phyloP scores from a whole-genome alignment of 371 early-diverging fungal genomes.

The Rhizomucor miehei region DNA sequence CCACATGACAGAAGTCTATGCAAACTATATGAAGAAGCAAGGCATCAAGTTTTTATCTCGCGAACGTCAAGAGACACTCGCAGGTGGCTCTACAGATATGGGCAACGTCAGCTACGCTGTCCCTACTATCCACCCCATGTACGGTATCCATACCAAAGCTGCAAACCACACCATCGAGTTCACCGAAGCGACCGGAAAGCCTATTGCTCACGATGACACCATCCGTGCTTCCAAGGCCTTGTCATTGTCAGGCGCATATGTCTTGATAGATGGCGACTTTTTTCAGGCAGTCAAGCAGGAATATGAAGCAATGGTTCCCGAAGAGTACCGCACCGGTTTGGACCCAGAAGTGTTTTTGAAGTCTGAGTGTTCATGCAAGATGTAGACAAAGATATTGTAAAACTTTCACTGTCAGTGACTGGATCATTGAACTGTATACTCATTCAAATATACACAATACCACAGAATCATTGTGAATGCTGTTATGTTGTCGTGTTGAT shows the following conservation, averaged over 20 bases:
- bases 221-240: constrained; percentile 14
- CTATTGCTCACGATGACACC: constrained; percentile 58
- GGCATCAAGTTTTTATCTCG: constrained; percentile 41
- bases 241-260: constrained; percentile 1
- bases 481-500: too few species aligned
- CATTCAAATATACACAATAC: too few species aligned
- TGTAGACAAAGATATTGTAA: too few species aligned
- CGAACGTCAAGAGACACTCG: constrained; percentile 32
- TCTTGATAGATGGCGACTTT: not conserved
- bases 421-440: too few species aligned
- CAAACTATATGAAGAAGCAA: constrained; percentile 47
- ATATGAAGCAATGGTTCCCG: not conserved
- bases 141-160: constrained; percentile 22
- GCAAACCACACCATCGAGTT: constrained; percentile 68
- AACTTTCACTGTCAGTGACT: not conserved
- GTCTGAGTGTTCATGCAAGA: too few species aligned
- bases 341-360: too few species aligned
- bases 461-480: too few species aligned
- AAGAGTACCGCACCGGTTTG: constrained; percentile 1
- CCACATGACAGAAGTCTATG: constrained; percentile 56
- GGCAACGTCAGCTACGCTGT: constrained; percentile 53
- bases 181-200: constrained; percentile 53
- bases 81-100: constrained; percentile 69
- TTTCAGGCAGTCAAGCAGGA: constrained; percentile 3
- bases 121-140: constrained; percentile 8